A percentile compares a stretch with the other conserved stretches of the same genome.
Conservation (phyloP, 106 monocot species). For the Platanthera zijinensis region DNA sequence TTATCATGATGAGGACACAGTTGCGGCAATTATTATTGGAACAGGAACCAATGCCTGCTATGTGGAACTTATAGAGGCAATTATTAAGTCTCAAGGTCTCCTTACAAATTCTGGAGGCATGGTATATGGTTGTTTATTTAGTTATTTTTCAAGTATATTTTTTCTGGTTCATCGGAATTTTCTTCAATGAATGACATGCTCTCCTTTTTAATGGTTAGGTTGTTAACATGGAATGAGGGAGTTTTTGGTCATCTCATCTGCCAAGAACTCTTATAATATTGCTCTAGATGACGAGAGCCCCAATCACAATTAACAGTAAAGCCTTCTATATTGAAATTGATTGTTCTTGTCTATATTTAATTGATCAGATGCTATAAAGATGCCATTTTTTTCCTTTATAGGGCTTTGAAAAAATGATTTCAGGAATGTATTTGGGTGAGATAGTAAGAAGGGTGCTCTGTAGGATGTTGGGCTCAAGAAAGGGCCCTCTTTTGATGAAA, state of each 20-base stretch:
- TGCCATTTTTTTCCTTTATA: conserved; percentile 13
- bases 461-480: too few species aligned
- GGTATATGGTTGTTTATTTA: conserved; percentile 11
- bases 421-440: conserved; percentile 94
- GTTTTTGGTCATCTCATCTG: conserved; percentile 96
- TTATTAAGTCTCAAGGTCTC: conserved; percentile 37
- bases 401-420: conserved; percentile 99
- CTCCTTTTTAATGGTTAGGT: conserved; percentile 41
- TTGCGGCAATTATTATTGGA: conserved; percentile 68
- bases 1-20: conserved; percentile 65
- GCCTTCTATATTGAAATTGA: conserved; percentile 2
- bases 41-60: conserved; percentile 77
- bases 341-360: background rate
- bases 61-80: conserved; percentile 60
- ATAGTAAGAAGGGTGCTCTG: conserved; percentile 74
- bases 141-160: background rate
- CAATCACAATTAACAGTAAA: conserved; percentile 74
- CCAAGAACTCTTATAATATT: conserved; percentile 87
- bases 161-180: background rate
- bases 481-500: too few species aligned
- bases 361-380: background rate
- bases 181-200: background rate
- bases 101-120: conserved; percentile 22
- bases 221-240: conserved; percentile 96
- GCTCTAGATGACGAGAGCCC: conserved; percentile 77